phyloP scores from a whole-genome alignment of 139 green algal genomes.

The Pleodorina starrii region DNA sequence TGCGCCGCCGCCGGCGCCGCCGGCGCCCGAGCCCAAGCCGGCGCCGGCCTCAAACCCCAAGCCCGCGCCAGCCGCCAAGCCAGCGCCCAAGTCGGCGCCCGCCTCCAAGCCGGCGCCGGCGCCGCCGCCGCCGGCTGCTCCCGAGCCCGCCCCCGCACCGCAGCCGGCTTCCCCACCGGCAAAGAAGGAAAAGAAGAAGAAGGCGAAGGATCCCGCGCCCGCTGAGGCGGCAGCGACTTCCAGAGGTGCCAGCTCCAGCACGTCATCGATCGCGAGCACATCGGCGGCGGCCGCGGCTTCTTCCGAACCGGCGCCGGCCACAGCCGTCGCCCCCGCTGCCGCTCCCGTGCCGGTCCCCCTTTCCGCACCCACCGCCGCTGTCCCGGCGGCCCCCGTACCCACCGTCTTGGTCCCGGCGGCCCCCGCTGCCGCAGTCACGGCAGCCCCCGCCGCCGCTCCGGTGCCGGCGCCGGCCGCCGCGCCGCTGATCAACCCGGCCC shows the following conservation, averaged over 20 bases:
- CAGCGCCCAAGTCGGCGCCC: not conserved
- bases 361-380: too few relatives aligned
- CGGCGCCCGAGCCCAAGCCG: not conserved
- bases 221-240: not conserved
- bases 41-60: not conserved
- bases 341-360: too few relatives aligned
- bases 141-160: not conserved
- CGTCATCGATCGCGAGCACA: not conserved
- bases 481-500: conserved; percentile 22
- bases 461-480: not conserved
- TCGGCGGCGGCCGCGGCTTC: not conserved
- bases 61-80: not conserved
- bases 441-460: not conserved
- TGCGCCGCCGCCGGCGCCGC: too few relatives aligned
- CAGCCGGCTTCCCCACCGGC: not conserved
- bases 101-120: not conserved
- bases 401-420: not conserved
- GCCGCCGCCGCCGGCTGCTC: not conserved
- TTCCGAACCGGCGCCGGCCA: too few relatives aligned
- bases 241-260: not conserved
- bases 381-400: too few relatives aligned
- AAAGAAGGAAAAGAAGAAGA: conserved; percentile 45
- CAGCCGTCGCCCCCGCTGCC: too few relatives aligned
- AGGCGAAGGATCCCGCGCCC: not conserved
- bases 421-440: not conserved